Evolutionary conservation across 1,284 basidiomycete species (phyloP).

Genomic region (Tetrapyrgos nigripes): DNA sequence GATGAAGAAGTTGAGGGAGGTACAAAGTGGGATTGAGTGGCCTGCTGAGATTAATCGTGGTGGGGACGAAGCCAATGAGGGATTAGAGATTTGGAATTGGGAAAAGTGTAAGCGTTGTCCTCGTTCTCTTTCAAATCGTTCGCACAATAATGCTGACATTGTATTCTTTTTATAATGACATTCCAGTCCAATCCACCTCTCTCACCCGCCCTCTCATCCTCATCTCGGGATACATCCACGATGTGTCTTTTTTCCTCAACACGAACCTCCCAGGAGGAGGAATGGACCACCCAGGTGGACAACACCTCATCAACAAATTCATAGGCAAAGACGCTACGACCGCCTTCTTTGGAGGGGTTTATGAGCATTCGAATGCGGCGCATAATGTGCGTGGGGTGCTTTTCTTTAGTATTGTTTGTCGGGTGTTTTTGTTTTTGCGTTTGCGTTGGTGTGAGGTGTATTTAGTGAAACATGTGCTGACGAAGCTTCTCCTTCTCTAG

Average conservation of each 20-base stretch:
- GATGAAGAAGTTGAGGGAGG: constrained; percentile 79
- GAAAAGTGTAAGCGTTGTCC: constrained; percentile 68
- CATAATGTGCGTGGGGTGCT: constrained; percentile 74
- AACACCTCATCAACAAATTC: constrained; percentile 64
- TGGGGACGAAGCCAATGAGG: too few species aligned
- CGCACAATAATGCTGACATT: constrained; percentile 15
- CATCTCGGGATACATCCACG: constrained; percentile 91
- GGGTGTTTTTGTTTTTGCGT: too few species aligned
- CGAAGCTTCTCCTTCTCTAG: constrained; percentile 21
- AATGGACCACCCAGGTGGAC: constrained; percentile 89
- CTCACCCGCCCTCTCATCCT: constrained; percentile 82
- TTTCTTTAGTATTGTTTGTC: too few species aligned
- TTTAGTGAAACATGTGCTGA: too few species aligned
- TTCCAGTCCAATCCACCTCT: constrained; percentile 74
- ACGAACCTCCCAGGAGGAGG: too few species aligned
- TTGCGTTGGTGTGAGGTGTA: too few species aligned
- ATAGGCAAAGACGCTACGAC: constrained; percentile 86
- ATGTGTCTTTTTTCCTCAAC: constrained; percentile 86
- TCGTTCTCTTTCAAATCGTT: neutral
- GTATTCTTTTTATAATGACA: too few species aligned
- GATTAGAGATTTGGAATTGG: constrained; percentile 86
- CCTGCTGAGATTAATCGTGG: constrained; percentile 72
- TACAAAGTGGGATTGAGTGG: constrained; percentile 78
- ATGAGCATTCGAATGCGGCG: constrained; percentile 92
- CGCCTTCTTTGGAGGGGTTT: constrained; percentile 94